Base-by-base conservation (phyloP, 1,284 basidiomycete species). In the Neotropicomus parvogracilis region DNA sequence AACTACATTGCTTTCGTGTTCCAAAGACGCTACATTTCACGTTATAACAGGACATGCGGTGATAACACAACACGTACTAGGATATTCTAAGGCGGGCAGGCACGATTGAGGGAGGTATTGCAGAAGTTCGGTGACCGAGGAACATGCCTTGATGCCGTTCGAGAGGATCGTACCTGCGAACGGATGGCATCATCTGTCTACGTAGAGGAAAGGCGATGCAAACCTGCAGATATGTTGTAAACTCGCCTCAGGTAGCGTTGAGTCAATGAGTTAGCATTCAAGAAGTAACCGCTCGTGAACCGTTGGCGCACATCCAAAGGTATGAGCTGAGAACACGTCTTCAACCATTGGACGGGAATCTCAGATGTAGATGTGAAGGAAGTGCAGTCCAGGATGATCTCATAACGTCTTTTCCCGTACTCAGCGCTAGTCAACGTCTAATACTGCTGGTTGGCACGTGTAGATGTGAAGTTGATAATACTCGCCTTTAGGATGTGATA, bases 341-440 rank as follows among this genome's bases (percentile, higher is more conserved):
- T 91, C 41, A 92, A 65, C 87, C 88, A 93, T 52, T 87, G 81
- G 10, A 88, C 70, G 0, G 91, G 91, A 13, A 92, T 73, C 65
- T 93, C 90, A 0, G 85, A 89, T 5, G 79, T 75, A 6, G 86
- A 72, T 2, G 83, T 79, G 63, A 92, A 92, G 17, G 79, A 81
- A 20, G 91, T 94, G 66, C 87, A 87, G 60, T 94, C 92, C 40
- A 93, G 67, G 55, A 95, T 78, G 26, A 95, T 69, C 49, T 92
- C 86, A 62, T 88, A 91, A 12, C 67, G 55, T 35, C 74, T 75
- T 42, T 74, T 69, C 26, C 68, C 70, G 59, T 81, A 76, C 11
- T 63, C 65, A 13, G 76, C 63, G 10, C 72, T 68, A 11, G 69
- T 73, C 20, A 75, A 59, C 17, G 65, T 73, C 72, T 75, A 54